Evolutionary conservation across 352 stramenopile genomes (phyloP).

Genomic region (Paralagenidium karlingii): DNA sequence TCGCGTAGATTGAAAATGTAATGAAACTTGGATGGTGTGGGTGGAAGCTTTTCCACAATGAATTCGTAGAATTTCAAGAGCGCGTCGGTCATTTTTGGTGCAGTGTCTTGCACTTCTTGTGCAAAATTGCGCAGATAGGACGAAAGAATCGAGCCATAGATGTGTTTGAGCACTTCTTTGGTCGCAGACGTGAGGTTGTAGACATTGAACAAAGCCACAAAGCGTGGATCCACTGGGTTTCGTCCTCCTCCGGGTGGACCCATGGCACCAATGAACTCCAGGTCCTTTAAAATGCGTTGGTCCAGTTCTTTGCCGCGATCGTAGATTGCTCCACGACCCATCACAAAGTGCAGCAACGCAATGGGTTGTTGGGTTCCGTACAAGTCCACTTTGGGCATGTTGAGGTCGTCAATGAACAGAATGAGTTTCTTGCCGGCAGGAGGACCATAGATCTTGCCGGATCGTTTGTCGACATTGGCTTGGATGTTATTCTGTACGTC

Average conservation of each 20-base stretch:
- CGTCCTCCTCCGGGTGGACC: slow-evolving; percentile 88
- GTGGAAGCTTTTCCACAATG: slow-evolving; percentile 83
- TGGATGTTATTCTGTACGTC: slow-evolving; percentile 93
- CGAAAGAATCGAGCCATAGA: slow-evolving; percentile 90
- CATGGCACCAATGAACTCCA: slow-evolving; percentile 93
- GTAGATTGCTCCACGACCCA: slow-evolving; percentile 87
- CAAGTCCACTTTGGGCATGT: slow-evolving; percentile 94
- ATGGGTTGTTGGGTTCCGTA: slow-evolving; percentile 96
- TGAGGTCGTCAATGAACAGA: slow-evolving; percentile 94
- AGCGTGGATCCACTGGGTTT: slow-evolving; percentile 91
- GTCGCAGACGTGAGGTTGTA: slow-evolving; percentile 92
- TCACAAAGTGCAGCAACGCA: slow-evolving; percentile 89
- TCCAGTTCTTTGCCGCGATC: slow-evolving; percentile 92
- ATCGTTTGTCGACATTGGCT: slow-evolving; percentile 92
- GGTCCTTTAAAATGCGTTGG: slow-evolving; percentile 86
- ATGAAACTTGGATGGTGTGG: slow-evolving; percentile 92
- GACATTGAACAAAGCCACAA: slow-evolving; percentile 92
- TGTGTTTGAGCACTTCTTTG: slow-evolving; percentile 82
- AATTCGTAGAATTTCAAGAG: slow-evolving; percentile 86
- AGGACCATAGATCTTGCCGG: slow-evolving; percentile 90
- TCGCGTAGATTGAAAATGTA: slow-evolving; percentile 97
- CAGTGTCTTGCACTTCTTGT: slow-evolving; percentile 70
- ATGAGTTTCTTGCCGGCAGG: slow-evolving; percentile 89
- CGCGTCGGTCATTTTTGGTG: slow-evolving; percentile 69
- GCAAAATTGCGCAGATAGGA: slow-evolving; percentile 83